phyloP scores from a whole-genome alignment of 805 yeast species.

The Maudiozyma serrabonitensis region DNA sequence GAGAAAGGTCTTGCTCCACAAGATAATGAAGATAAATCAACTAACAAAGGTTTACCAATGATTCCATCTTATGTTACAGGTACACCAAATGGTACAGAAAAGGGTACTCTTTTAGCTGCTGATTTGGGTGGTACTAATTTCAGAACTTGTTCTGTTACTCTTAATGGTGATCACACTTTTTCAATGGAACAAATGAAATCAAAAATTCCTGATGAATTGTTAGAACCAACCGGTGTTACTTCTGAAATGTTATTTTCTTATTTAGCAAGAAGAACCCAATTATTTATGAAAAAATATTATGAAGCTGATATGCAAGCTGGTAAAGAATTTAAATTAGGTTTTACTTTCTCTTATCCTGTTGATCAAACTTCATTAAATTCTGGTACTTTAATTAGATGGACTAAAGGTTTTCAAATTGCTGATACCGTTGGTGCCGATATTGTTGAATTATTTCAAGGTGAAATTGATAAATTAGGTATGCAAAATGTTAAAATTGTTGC shows the following conservation, averaged over 20 bases:
- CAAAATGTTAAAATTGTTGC: constrained; percentile 67
- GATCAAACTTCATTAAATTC: constrained; percentile 69
- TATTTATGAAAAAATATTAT: constrained; percentile 62
- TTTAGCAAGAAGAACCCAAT: constrained; percentile 58
- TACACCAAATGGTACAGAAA: constrained; percentile 80
- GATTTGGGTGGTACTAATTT: constrained; percentile 96
- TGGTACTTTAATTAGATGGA: constrained; percentile 88
- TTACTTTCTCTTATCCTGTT: constrained; percentile 92
- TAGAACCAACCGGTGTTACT: constrained; percentile 44
- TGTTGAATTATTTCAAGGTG: constrained; percentile 58
- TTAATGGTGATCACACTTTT: constrained; percentile 71
- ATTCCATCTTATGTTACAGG: constrained; percentile 84
- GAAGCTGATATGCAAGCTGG: constrained; percentile 27
- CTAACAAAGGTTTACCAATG: constrained; percentile 62
- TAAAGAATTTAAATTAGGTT: constrained; percentile 59
- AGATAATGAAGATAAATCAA: constrained; percentile 15
- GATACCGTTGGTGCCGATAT: constrained; percentile 84
- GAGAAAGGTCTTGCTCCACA: constrained; percentile 40
- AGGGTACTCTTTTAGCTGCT: constrained; percentile 77
- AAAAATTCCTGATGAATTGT: constrained; percentile 68
- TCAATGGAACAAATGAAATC: constrained; percentile 64
- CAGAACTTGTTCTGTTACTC: constrained; percentile 79
- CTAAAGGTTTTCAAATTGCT: constrained; percentile 81
- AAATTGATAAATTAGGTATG: constrained; percentile 47
- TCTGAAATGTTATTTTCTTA: constrained; percentile 60